Percentiles rank a stretch among this genome's conserved stretches.
Conservation (phyloP, 2,329 filamentous ascomycete genomes). For the Didymella lethalis region DNA sequence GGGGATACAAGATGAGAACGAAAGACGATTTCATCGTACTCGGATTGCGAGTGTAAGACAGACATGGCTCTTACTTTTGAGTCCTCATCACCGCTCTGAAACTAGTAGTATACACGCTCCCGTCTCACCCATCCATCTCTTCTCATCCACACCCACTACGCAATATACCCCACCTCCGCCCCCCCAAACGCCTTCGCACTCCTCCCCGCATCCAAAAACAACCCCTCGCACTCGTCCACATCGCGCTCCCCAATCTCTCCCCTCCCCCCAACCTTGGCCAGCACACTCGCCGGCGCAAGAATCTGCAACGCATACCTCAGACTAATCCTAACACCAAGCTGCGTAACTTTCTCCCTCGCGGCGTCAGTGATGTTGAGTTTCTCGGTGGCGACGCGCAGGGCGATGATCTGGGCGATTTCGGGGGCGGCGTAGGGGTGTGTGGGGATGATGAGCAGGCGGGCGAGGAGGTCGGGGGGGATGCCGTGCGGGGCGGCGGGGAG, state of each 20-base stretch:
- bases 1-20: too few relatives aligned
- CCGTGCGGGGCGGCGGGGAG: conserved; percentile 77
- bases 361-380: conserved; percentile 79
- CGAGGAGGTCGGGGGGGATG: conserved; percentile 90
- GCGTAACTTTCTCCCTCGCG: conserved; percentile 85
- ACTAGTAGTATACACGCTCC: not conserved
- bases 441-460: conserved; percentile 93
- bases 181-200: conserved; percentile 51
- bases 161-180: conserved; percentile 45
- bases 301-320: conserved; percentile 93
- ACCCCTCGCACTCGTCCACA: conserved; percentile 59
- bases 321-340: conserved; percentile 87
- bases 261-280: conserved; percentile 73
- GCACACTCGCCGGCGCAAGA: conserved; percentile 86
- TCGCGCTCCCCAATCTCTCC: conserved; percentile 63
- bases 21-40: too few relatives aligned
- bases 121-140: not conserved
- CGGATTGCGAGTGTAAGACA: too few relatives aligned
- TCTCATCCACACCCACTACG: conserved; percentile 20
- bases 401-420: conserved; percentile 92
- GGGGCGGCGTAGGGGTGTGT: conserved; percentile 87
- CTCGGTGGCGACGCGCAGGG: conserved; percentile 83
- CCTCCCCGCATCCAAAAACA: conserved; percentile 60
- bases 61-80: not conserved
- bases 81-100: not conserved